Evolutionary conservation across 345 rosid species (phyloP).

Genomic region (Heritiera littoralis): DNA sequence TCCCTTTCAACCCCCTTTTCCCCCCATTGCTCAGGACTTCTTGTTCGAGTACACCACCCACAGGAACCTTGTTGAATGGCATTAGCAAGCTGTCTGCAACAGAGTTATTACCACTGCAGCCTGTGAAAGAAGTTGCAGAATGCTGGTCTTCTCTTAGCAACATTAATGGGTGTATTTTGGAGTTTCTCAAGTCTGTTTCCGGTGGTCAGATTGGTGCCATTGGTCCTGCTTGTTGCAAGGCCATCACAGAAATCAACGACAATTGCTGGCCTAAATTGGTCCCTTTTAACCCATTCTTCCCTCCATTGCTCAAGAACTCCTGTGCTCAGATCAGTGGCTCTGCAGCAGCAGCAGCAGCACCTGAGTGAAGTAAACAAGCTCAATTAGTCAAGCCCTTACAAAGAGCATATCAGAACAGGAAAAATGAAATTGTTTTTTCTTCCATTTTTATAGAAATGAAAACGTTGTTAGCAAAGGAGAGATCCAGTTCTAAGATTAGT

Average conservation of each 20-base stretch:
- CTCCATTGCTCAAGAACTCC: not conserved
- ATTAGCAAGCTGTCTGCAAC: not conserved
- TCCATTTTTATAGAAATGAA: not conserved
- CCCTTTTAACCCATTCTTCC: not conserved
- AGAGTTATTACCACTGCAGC: not conserved
- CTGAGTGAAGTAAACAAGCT: not conserved
- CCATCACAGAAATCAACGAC: not conserved
- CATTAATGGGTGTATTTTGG: not conserved
- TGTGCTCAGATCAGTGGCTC: not conserved
- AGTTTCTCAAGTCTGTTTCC: not conserved
- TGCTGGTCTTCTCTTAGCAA: not conserved
- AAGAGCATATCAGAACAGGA: not conserved
- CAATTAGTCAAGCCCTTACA: not conserved
- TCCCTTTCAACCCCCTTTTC: constrained; percentile 1
- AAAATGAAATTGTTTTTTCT: not conserved
- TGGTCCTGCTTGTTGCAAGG: constrained; percentile 1
- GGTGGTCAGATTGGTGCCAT: not conserved
- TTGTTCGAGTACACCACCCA: not conserved
- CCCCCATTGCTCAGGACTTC: not conserved
- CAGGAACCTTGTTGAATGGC: not conserved
- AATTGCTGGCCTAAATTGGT: not conserved
- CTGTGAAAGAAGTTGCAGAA: not conserved
- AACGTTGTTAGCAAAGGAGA: not conserved
- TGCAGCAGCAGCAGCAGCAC: not conserved
- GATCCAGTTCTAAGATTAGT: not conserved